Conservation (phyloP, 208 protist genomes). For the Leishmania major region DNA sequence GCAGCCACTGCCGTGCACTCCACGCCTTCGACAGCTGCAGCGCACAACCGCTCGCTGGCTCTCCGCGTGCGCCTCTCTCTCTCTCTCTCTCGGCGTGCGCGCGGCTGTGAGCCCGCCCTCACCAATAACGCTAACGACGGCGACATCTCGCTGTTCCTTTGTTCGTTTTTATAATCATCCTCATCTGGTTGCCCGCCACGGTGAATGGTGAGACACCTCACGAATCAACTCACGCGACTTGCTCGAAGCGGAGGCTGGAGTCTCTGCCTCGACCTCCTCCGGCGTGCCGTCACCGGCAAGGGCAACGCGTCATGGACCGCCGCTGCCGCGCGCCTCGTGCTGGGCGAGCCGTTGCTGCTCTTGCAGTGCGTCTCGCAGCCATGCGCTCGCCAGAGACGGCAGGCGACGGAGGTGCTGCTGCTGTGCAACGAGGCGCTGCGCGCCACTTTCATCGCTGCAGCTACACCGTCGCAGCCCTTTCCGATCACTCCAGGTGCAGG, state of each 20-base stretch:
- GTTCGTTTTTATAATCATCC: background rate
- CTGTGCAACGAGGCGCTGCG: background rate
- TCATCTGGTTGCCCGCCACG: too few species aligned
- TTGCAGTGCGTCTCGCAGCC: background rate
- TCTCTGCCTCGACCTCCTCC: constrained; percentile 19
- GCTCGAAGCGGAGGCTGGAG: constrained; percentile 7
- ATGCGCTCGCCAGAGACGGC: background rate
- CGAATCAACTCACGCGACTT: constrained; percentile 1
- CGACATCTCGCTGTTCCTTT: background rate
- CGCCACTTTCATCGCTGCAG: background rate
- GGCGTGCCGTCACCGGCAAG: background rate
- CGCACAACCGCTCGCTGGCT: background rate
- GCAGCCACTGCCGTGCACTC: background rate
- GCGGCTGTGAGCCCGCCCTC: background rate
- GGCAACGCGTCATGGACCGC: background rate
- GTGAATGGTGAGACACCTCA: background rate
- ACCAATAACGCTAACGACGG: background rate
- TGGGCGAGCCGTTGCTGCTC: background rate
- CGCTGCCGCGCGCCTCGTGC: background rate
- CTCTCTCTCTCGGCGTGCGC: background rate
- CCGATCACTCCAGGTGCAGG: background rate
- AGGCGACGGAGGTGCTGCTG: background rate
- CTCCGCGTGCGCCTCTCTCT: background rate
- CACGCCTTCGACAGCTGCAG: background rate
- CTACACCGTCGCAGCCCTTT: background rate